Base-by-base conservation (phyloP, 2,329 filamentous ascomycete genomes). In the Xylaria sp. region DNA sequence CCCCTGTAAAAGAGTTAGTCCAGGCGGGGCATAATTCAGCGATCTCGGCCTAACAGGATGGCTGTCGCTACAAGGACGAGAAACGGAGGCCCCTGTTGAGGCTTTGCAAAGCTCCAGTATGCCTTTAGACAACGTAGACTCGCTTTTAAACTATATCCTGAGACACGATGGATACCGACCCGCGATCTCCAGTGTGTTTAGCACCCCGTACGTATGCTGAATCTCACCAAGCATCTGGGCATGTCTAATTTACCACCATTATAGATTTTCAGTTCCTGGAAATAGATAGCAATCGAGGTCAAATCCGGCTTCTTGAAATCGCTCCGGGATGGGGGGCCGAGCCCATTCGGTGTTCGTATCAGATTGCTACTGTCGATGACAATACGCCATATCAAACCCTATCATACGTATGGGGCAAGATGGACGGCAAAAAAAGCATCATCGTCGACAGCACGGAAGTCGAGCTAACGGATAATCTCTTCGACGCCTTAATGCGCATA, bases 331-430 rank as follows among this genome's bases (percentile, higher is more conserved):
- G 33, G 19, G 23, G 17, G 11, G 27, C 10, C 29, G 64, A 64
- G 6, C n/a, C 43, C 29, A 62, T 65, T 17, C 43, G 44, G 15
- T 60, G 62, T 29, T 51, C 56, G 15, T 55, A 65, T 54, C 40
- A 41, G 11, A 37, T 67, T 13, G 21, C 46, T 13, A 25, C 33
- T 15, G 46, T 64, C 7, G 27, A 56, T 9, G 58, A 29, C 3
- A 13, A 60, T 25, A 44, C 58, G n/a, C 25, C 51, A 38, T 65
- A 67, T 17, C 13, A 62, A 15, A 59, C 64, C 8, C 17, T 67
- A n/a, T 63, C 64, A 3, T 65, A 67, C 48, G 62, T 65, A 54
- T 67, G 64, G 64, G 64, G 64, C 3, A n/a, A 4, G 15, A 38
- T 48, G 29, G 31, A 47, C 0, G 43, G 37, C 23, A 41, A 40